Conservation (phyloP, 352 stramenopile species). For the Globisporangium barbulae region DNA sequence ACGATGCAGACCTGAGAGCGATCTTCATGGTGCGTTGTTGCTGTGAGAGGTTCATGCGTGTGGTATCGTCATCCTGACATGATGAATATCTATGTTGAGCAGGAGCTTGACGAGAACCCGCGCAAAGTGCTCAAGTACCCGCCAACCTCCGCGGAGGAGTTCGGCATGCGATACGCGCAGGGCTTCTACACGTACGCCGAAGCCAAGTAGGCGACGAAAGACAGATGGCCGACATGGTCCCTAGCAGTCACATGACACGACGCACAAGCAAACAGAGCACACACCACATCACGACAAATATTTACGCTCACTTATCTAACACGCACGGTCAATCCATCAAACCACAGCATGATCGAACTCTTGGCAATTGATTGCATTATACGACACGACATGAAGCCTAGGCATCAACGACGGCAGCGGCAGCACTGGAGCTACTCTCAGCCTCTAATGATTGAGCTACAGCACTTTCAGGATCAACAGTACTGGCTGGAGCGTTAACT, state of each 20-base stretch:
- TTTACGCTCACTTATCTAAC: background rate
- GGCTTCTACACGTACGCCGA: constrained; percentile 84
- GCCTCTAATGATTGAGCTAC: background rate
- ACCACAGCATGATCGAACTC: background rate
- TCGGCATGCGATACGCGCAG: constrained; percentile 78
- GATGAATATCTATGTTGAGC: background rate
- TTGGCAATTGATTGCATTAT: background rate
- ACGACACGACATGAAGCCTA: background rate
- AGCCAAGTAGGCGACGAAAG: constrained; percentile 43
- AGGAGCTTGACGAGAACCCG: constrained; percentile 75
- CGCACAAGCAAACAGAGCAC: background rate
- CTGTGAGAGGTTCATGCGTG: background rate
- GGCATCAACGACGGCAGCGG: background rate
- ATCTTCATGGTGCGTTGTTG: constrained; percentile 50
- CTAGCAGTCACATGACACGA: background rate
- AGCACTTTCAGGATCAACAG: background rate
- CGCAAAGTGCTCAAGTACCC: constrained; percentile 78
- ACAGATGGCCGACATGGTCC: too few species aligned
- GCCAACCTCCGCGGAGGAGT: constrained; percentile 52
- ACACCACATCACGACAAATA: background rate
- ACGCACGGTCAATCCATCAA: background rate
- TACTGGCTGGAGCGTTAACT: background rate
- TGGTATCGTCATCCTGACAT: background rate
- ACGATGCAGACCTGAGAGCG: constrained; percentile 53
- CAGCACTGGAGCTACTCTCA: background rate